These are phyloP conservation scores for Spinacia oleracea DNA, from an alignment of 179 eudicot genomes.

Conservation along the genomic window DNA sequence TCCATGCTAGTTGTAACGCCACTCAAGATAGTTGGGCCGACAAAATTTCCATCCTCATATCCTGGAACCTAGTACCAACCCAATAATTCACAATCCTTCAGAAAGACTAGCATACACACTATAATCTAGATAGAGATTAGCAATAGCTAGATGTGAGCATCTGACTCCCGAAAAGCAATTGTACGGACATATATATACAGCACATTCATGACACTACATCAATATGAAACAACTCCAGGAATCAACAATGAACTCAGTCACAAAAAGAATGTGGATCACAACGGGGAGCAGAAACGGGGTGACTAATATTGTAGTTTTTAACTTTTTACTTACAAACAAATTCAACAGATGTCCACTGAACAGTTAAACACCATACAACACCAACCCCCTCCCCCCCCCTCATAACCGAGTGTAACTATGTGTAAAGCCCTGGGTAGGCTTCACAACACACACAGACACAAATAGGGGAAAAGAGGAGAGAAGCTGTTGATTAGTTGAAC, in stretches of 20 bases:
- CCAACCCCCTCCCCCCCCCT: not conserved
- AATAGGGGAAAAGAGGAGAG: too few species aligned
- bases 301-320: not conserved
- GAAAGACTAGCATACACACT: not conserved
- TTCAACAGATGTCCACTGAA: not conserved
- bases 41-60: conserved; percentile 70
- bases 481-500: too few species aligned
- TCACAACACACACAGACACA: too few species aligned
- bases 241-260: not conserved
- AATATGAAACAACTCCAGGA: not conserved
- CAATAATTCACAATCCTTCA: not conserved
- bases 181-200: not conserved
- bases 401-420: not conserved
- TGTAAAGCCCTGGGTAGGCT: too few species aligned
- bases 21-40: conserved; percentile 76
- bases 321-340: too few species aligned
- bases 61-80: conserved; percentile 54
- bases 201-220: not conserved
- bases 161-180: not conserved
- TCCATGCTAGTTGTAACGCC: conserved; percentile 60
- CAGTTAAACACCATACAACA: conserved; percentile 1
- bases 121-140: not conserved
- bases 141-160: not conserved
- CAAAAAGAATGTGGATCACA: not conserved
- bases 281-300: not conserved